Base-by-base conservation (phyloP, 1,284 basidiomycete species). In the Porodaedalea pini region DNA sequence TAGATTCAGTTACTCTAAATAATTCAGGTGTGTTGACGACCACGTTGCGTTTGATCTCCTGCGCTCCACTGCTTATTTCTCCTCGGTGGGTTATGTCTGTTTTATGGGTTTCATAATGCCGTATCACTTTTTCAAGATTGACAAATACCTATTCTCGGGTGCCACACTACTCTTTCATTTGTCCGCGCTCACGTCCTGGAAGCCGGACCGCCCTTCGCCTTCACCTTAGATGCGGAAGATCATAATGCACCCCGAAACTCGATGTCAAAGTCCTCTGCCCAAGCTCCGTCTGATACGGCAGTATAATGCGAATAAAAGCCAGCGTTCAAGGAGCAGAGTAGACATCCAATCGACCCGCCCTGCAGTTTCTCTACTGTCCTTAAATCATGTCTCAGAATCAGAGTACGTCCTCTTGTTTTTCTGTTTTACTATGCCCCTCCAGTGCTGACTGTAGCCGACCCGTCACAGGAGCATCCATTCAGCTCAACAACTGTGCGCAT, bases 401-500 rank as follows among this genome's bases (percentile, higher is more conserved):
- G n/a, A 50, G 45, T 48, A 36, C 34, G 29, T 21, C 4, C 41
- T 4, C n/a, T n/a, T 53, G 13, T 29, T 19, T 21, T 51, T 25
- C 17, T 32, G 29, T 25, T 8, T 2, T 36, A 23, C 51, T 39
- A 10, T 25, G 15, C 31, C 19, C 31, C 31, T 23, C 48, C 49
- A 57, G 19, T 25, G n/a, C 34, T 49, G 23, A 25, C 19, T 8
- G 25, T 17, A 17, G 15, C 17, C n/a, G 4, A 7, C 43, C 36
- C n/a, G 7, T 7, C 54, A 2, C 61, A 79, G 79, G 67, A 59
- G 71, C 71, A 62, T 63, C 74, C 50, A 80, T 79, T 4, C 65
- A 65, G 17, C 70, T 85, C 51, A 70, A 85, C 67, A 85, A 85
- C 66, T 71, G 83, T 78, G 60, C 65, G 78, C 27, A 3, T 37